Evolutionary conservation across 1,139 yeast species (phyloP).

Genomic region (Lipomyces yarrowii): DNA sequence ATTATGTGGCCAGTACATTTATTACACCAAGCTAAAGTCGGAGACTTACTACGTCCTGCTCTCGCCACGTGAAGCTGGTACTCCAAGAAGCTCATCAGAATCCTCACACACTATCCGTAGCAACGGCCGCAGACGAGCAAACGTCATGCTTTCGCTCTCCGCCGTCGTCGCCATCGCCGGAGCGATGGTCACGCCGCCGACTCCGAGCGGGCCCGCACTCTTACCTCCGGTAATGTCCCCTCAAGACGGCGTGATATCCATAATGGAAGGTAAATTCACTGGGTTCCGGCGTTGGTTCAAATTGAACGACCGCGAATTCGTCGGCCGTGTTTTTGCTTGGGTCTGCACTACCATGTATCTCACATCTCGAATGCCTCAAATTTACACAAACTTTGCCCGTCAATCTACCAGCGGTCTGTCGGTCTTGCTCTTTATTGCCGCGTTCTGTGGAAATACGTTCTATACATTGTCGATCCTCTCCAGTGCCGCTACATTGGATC

Average conservation of each 20-base stretch:
- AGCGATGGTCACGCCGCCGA: conserved; percentile 27
- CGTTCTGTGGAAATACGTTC: conserved; percentile 76
- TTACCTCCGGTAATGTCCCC: conserved; percentile 6
- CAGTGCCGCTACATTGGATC: conserved; percentile 31
- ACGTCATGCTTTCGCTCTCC: conserved; percentile 30
- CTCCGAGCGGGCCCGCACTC: background rate
- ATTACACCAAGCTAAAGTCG: conserved; percentile 50
- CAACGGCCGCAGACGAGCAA: conserved; percentile 21
- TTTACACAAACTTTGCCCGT: conserved; percentile 69
- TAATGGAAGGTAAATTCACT: conserved; percentile 7
- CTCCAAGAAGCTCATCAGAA: conserved; percentile 28
- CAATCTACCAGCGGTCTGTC: conserved; percentile 86
- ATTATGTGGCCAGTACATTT: conserved; percentile 74
- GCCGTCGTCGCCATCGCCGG: conserved; percentile 31
- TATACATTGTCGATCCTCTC: conserved; percentile 73
- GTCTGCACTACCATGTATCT: conserved; percentile 74
- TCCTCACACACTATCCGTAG: conserved; percentile 19
- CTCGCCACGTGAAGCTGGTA: conserved; percentile 24
- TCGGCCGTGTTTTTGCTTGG: conserved; percentile 76
- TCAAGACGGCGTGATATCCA: background rate
- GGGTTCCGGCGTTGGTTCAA: conserved; percentile 24
- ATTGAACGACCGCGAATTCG: conserved; percentile 19
- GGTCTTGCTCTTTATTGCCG: conserved; percentile 74
- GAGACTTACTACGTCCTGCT: conserved; percentile 27
- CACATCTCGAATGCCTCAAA: conserved; percentile 81